Conservation (phyloP, 805 yeast genomes). For the Wickerhamomyces chambardii region DNA sequence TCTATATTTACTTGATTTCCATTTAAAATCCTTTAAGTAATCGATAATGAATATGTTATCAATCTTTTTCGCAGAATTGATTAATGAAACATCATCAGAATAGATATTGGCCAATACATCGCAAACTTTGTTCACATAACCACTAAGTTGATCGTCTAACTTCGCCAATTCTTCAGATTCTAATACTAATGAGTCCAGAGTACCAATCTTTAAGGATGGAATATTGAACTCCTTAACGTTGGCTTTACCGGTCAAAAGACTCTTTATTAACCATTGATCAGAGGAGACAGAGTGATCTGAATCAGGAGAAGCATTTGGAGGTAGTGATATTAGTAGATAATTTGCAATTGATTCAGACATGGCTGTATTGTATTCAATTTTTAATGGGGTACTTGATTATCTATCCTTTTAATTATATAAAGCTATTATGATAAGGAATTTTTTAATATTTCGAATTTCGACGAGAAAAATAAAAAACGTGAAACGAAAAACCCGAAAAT, state of each 20-base stretch:
- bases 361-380: neutral
- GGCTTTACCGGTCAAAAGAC: constrained; percentile 47
- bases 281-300: constrained; percentile 31
- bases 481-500: too few species aligned
- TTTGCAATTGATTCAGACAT: constrained; percentile 27
- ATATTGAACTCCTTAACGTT: constrained; percentile 49
- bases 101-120: constrained; percentile 57
- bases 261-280: constrained; percentile 44
- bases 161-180: constrained; percentile 86
- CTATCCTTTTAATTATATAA: too few species aligned
- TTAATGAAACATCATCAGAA: constrained; percentile 29
- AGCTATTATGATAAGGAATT: too few species aligned
- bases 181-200: constrained; percentile 83
- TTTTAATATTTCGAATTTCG: neutral
- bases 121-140: constrained; percentile 61
- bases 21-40: constrained; percentile 66
- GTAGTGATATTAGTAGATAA: constrained; percentile 48
- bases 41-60: constrained; percentile 48
- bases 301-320: constrained; percentile 45
- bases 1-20: constrained; percentile 86
- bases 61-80: constrained; percentile 40
- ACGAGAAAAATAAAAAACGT: too few species aligned
- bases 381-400: neutral
- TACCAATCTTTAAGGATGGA: constrained; percentile 90
- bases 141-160: constrained; percentile 68